Conservation (phyloP, 2,329 filamentous ascomycete species). For the Apiospora kogelbergensis region DNA sequence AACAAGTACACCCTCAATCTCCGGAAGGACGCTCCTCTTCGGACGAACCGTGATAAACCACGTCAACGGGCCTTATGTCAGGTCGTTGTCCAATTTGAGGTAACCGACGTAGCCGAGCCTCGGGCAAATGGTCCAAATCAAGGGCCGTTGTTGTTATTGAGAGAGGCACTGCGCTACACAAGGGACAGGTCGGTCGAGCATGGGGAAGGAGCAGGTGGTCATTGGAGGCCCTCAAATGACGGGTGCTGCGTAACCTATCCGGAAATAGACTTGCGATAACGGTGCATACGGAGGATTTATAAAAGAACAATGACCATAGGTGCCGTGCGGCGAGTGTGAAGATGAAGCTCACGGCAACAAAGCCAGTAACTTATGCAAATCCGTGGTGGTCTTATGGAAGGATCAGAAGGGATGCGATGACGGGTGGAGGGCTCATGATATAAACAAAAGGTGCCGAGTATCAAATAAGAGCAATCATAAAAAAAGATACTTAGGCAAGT, state of each 20-base stretch:
- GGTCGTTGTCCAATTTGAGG: neutral
- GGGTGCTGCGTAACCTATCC: neutral
- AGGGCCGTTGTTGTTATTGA: neutral
- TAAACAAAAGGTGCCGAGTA: neutral
- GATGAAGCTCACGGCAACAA: slow-evolving; percentile 4
- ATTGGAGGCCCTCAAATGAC: neutral
- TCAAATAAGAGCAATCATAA: neutral
- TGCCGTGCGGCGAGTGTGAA: neutral
- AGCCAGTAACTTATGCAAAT: neutral
- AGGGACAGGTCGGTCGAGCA: neutral
- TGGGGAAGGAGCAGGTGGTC: neutral
- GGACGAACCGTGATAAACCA: neutral
- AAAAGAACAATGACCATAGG: neutral
- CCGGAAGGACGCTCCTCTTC: neutral
- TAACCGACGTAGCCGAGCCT: neutral
- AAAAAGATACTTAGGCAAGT: neutral
- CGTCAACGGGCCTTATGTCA: neutral
- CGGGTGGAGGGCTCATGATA: neutral
- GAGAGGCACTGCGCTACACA: neutral
- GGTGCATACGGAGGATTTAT: neutral
- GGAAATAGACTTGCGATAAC: neutral
- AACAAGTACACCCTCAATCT: neutral
- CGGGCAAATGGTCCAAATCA: neutral
- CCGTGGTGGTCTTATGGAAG: neutral
- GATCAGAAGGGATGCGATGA: neutral